phyloP scores from a whole-genome alignment of 1,284 basidiomycete genomes.

The Trametes pubescens region DNA sequence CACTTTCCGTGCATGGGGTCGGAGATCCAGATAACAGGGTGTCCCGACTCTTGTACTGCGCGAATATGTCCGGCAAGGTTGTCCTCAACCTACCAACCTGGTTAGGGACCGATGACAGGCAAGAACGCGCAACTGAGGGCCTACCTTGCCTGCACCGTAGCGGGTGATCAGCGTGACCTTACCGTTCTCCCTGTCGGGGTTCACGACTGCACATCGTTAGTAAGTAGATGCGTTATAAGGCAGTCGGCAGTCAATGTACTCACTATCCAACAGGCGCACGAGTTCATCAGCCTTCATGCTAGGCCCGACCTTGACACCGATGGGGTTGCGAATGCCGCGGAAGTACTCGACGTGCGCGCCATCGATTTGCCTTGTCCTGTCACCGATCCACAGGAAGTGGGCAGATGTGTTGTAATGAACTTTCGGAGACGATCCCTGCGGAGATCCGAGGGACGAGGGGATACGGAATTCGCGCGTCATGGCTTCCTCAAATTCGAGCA shows the following conservation, averaged over 20 bases:
- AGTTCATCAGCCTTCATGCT: slow-evolving; percentile 86
- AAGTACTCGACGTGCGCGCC: slow-evolving; percentile 98
- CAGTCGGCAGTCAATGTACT: slow-evolving; percentile 36
- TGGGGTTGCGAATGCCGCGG: slow-evolving; percentile 93
- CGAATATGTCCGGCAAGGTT: slow-evolving; percentile 85
- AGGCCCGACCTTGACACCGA: slow-evolving; percentile 97
- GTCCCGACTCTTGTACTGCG: slow-evolving; percentile 83
- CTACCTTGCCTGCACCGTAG: slow-evolving; percentile 89
- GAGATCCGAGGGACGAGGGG: slow-evolving; percentile 41
- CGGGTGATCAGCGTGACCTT: slow-evolving; percentile 92
- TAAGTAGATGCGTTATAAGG: not conserved
- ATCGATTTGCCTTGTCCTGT: slow-evolving; percentile 92
- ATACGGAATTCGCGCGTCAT: slow-evolving; percentile 76
- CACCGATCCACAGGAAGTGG: slow-evolving; percentile 97
- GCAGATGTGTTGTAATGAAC: slow-evolving; percentile 88
- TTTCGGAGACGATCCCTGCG: slow-evolving; percentile 34
- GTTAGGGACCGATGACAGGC: not conserved
- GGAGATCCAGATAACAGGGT: slow-evolving; percentile 93
- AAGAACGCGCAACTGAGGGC: not conserved
- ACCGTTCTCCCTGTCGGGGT: slow-evolving; percentile 85
- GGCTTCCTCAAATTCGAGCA: slow-evolving; percentile 94
- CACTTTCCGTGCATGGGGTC: slow-evolving; percentile 99
- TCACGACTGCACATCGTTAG: slow-evolving; percentile 66
- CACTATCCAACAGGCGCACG: slow-evolving; percentile 81
- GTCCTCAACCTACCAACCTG: slow-evolving; percentile 67